These are phyloP conservation scores for Cadophora luteo-olivacea DNA, from an alignment of 2,329 filamentous ascomycete genomes.

Conservation along the genomic window DNA sequence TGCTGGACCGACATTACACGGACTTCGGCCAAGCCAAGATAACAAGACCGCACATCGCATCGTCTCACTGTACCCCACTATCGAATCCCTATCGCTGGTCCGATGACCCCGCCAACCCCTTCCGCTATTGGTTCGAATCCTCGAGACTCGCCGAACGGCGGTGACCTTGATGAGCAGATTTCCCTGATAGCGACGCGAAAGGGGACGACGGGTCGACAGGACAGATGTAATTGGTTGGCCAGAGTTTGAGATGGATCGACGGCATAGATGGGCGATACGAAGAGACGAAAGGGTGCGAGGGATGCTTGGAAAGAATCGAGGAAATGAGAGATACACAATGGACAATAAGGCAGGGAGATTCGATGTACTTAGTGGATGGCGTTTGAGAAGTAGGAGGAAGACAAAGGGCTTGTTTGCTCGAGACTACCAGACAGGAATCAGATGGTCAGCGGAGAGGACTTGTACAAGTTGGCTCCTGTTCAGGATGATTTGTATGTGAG, in stretches of 20 bases:
- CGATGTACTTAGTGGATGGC: too few relatives aligned
- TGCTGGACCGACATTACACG: not conserved
- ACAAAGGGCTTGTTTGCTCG: not conserved
- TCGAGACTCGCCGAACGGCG: slow-evolving; percentile 16
- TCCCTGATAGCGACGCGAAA: not conserved
- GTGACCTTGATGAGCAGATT: slow-evolving; percentile 21
- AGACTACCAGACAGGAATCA: not conserved
- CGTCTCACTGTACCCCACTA: slow-evolving; percentile 25
- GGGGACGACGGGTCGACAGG: not conserved
- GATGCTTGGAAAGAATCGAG: not conserved
- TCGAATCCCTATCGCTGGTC: slow-evolving; percentile 15
- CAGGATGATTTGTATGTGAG: slow-evolving; percentile 1
- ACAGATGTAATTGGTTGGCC: not conserved
- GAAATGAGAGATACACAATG: not conserved
- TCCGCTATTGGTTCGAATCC: slow-evolving; percentile 10
- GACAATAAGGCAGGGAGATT: not conserved
- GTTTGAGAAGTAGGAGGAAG: not conserved
- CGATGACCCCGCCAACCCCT: slow-evolving; percentile 23
- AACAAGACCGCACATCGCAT: slow-evolving; percentile 6
- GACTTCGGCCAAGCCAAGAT: not conserved
- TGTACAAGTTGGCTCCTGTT: not conserved
- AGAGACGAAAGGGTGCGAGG: not conserved
- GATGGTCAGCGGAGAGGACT: not conserved
- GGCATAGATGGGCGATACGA: not conserved
- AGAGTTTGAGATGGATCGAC: not conserved